phyloP scores from a whole-genome alignment of 108 stramenopile genomes.

The Tribonema minus region DNA sequence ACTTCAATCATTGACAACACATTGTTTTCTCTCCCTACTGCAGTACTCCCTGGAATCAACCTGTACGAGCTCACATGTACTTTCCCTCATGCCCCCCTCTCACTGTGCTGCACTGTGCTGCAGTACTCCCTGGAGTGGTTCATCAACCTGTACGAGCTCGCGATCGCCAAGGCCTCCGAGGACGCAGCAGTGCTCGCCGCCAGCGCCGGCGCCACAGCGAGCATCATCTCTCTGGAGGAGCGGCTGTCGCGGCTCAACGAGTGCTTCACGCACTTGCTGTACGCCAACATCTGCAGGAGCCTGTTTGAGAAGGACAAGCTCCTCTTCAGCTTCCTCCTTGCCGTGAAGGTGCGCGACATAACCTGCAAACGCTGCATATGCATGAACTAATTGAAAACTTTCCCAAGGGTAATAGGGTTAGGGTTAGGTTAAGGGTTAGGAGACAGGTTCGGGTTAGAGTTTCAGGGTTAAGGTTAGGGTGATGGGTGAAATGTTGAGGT shows the following conservation, averaged over 20 bases:
- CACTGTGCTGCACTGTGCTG: neutral
- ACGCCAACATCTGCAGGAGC: conserved; percentile 60
- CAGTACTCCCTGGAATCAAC: too few species aligned
- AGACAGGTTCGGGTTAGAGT: too few species aligned
- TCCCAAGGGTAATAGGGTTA: too few species aligned
- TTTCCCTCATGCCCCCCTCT: too few species aligned
- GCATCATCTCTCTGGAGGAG: conserved; percentile 53
- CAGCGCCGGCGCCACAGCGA: too few species aligned
- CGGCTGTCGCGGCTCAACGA: conserved; percentile 54
- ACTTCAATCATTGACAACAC: too few species aligned
- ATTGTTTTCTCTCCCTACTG: too few species aligned
- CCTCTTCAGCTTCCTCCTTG: conserved; percentile 59
- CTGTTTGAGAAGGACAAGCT: conserved; percentile 67
- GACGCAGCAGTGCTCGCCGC: conserved; percentile 4
- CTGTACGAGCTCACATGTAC: too few species aligned
- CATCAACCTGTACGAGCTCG: conserved; percentile 57
- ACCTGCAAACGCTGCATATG: neutral
- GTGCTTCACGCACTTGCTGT: conserved; percentile 63
- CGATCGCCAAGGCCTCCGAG: conserved; percentile 55
- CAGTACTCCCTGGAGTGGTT: conserved; percentile 67
- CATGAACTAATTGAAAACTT: too few species aligned
- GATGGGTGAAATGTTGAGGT: too few species aligned
- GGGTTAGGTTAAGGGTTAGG: too few species aligned
- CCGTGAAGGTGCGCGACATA: conserved; percentile 27
- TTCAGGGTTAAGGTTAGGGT: too few species aligned